A percentile compares a stretch with the other conserved stretches of the same genome.
Evolutionary conservation across 208 protist species (phyloP).

Genomic region (Leishmania martiniquensis): DNA sequence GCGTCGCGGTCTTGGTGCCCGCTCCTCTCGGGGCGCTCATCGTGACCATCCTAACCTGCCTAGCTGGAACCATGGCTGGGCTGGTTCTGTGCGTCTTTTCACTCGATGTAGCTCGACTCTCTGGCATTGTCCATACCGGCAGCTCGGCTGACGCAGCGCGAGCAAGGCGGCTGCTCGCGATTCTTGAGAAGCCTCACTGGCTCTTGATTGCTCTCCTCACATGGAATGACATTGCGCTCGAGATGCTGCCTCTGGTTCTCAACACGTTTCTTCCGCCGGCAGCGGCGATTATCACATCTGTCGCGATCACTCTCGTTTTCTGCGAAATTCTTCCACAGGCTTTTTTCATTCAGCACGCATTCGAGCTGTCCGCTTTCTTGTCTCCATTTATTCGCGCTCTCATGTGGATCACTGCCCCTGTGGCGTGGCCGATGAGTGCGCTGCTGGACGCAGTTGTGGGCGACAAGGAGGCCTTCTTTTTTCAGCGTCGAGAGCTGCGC

Average conservation of each 20-base stretch:
- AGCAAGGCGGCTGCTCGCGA: constrained; percentile 50
- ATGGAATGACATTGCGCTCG: constrained; percentile 62
- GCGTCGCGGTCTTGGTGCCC: constrained; percentile 42
- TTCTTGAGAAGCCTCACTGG: constrained; percentile 70
- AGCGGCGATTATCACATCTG: constrained; percentile 51
- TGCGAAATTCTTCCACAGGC: constrained; percentile 81
- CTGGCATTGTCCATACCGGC: constrained; percentile 25
- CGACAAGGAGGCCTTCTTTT: constrained; percentile 65
- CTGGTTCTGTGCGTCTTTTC: constrained; percentile 73
- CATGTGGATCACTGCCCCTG: constrained; percentile 60
- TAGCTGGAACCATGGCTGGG: constrained; percentile 53
- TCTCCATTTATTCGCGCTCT: constrained; percentile 51
- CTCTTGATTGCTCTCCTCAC: constrained; percentile 67
- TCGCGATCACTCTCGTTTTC: constrained; percentile 65
- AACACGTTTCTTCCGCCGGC: constrained; percentile 57
- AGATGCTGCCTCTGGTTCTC: constrained; percentile 77
- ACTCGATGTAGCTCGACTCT: constrained; percentile 52
- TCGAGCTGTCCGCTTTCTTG: constrained; percentile 54
- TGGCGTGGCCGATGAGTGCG: constrained; percentile 71
- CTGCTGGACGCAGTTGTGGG: constrained; percentile 67
- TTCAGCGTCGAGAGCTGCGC: constrained; percentile 56
- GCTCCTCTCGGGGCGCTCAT: constrained; percentile 34
- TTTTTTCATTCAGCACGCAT: constrained; percentile 61
- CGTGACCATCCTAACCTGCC: constrained; percentile 52
- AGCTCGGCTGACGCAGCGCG: constrained; percentile 39